phyloP scores from a whole-genome alignment of 2,329 filamentous ascomycete species.

The Hypoxylon sp. region DNA sequence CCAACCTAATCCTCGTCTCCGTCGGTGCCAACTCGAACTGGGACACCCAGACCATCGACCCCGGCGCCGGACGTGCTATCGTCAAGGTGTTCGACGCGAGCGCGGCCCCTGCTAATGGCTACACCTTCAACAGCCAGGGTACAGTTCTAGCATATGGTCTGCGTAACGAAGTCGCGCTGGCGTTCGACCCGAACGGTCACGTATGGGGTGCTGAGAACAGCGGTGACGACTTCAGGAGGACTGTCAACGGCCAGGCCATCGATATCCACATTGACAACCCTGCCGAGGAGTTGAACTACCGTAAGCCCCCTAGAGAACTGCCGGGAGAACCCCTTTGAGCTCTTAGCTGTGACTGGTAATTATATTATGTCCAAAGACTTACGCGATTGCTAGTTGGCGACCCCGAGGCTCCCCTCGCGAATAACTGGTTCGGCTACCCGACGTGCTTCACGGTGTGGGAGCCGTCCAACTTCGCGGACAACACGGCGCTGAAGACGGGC shows the following conservation, averaged over 20 bases:
- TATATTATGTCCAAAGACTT: conserved; percentile 11
- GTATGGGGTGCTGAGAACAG: conserved; percentile 70
- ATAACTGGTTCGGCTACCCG: conserved; percentile 71
- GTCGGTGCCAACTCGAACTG: conserved; percentile 68
- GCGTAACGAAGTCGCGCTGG: conserved; percentile 70
- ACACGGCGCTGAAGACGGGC: conserved; percentile 49
- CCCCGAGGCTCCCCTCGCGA: conserved; percentile 59
- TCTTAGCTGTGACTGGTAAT: neutral
- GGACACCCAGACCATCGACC: conserved; percentile 60
- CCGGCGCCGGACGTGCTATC: conserved; percentile 64
- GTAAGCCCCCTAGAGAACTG: conserved; percentile 31
- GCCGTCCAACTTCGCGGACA: conserved; percentile 55
- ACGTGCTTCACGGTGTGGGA: conserved; percentile 57
- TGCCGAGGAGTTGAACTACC: conserved; percentile 74
- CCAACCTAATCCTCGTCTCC: conserved; percentile 66
- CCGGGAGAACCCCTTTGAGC: neutral
- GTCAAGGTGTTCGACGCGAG: conserved; percentile 61
- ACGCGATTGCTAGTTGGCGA: conserved; percentile 58
- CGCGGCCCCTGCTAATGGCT: conserved; percentile 44
- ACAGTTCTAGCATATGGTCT: conserved; percentile 64
- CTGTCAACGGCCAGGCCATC: conserved; percentile 53
- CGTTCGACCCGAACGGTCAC: conserved; percentile 54
- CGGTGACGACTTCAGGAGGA: conserved; percentile 67
- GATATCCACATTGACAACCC: conserved; percentile 72
- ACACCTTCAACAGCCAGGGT: conserved; percentile 57